phyloP scores from a whole-genome alignment of 176 grass and related monocot species.

The Neostapfia colusana region DNA sequence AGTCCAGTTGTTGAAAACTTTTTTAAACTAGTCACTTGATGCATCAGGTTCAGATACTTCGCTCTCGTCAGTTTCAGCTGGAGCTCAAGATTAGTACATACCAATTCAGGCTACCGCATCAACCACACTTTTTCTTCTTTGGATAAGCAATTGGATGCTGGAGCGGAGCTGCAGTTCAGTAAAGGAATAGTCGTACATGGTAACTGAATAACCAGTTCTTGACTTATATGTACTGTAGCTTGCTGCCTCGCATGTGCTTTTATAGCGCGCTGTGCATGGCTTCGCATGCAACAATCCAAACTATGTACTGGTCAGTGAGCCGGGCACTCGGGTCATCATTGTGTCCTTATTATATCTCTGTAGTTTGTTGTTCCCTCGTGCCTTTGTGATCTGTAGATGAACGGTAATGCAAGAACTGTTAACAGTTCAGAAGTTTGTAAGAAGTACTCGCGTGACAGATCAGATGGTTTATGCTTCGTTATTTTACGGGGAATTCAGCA shows the following conservation, averaged over 20 bases:
- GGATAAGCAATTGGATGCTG: slow-evolving; percentile 1
- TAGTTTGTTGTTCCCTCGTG: too few species aligned
- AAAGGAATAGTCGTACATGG: slow-evolving; percentile 8
- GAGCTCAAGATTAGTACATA: neutral
- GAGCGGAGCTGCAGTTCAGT: neutral
- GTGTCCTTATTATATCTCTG: neutral
- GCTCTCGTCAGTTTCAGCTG: neutral
- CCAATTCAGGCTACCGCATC: slow-evolving; percentile 4
- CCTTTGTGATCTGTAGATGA: neutral
- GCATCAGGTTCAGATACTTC: slow-evolving; percentile 18
- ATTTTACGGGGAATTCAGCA: too few species aligned
- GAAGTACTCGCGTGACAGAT: too few species aligned
- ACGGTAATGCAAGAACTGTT: neutral
- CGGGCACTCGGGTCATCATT: too few species aligned
- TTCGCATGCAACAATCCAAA: neutral
- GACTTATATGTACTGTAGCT: neutral
- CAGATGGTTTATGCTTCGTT: too few species aligned
- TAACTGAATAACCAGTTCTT: slow-evolving; percentile 5
- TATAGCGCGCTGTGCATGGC: neutral
- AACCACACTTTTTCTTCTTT: neutral
- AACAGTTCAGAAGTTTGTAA: neutral
- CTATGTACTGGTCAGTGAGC: neutral
- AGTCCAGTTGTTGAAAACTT: neutral
- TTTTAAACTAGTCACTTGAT: neutral
- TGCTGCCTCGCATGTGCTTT: neutral